Base-by-base conservation (phyloP, 139 green algal genomes). In the Chlorella sp. region DNA sequence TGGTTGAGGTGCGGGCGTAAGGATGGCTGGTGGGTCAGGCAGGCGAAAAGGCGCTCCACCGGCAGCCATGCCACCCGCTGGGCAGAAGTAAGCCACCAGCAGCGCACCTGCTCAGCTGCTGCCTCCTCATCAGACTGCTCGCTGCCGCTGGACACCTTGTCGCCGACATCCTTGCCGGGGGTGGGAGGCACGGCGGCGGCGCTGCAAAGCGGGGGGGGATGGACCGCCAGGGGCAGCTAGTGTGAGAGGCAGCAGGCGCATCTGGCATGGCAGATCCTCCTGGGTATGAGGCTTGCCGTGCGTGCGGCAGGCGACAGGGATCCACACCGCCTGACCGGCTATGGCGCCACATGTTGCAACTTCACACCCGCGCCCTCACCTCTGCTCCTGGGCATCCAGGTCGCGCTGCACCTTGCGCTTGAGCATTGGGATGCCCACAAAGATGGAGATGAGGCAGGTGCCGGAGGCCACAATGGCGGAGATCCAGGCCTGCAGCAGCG, bases 401-500 rank as follows among this genome's bases (percentile, higher is more conserved):
- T 81, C 84, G 48, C 62, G 54, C 70, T 40, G 11, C n/a, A 84
- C 79, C 73, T 79, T 79, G 8, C 40, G 72, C 20, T 79, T 79
- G 34, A 90, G 56, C 68, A 89, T 28, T 1, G 28, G 64, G 38
- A 81, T 83, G 32, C 73, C 73, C 28, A 79, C 24, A 40, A 79
- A 79, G 28, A 78, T 54, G 44, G 70, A 20, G 58, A 83, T 56
- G 20, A 85, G 32, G 17, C 56, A 62, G 41, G 86, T 76, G 70
- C 75, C 41, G 30, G 43, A 54, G 14, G 73, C 87, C 5, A 67
- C 48, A 3, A 85, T 76, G n/a, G 76, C 77, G 40, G 80, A 83
- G 46, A 91, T 81, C 84, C 80, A 90, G 58, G 73, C 70, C 64
- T 70, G 64, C 64, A 17, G 30, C 9, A 34, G 60, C n/a, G 56